A percentile compares a stretch with the other conserved stretches of the same genome.
Conservation (phyloP, 73 alveolate genomes). For the Paramecium caudatum region DNA sequence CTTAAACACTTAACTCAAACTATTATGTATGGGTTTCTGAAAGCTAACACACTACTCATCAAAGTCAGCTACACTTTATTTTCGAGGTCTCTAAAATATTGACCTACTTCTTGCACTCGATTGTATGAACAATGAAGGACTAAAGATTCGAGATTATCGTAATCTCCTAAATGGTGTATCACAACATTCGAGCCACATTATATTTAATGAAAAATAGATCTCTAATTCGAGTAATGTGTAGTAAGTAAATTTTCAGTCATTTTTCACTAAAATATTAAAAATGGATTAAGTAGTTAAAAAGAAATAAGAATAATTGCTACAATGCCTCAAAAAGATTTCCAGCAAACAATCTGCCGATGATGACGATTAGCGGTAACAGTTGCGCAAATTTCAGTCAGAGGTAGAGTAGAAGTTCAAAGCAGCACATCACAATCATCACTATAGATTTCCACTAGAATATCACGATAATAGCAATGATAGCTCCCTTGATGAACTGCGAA, state of each 20-base stretch:
- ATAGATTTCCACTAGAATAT: conserved; percentile 44
- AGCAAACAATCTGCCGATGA: conserved; percentile 28
- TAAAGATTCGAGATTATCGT: background rate
- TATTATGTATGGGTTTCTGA: too few relatives aligned
- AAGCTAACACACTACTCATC: too few relatives aligned
- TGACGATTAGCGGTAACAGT: conserved; percentile 23
- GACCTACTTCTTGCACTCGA: background rate
- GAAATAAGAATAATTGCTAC: conserved; percentile 36
- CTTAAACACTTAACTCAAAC: too few relatives aligned
- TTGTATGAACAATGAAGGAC: background rate
- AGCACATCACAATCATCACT: conserved; percentile 13
- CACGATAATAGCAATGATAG: background rate
- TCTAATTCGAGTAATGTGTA: too few relatives aligned
- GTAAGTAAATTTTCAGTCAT: background rate
- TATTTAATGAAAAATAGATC: too few relatives aligned
- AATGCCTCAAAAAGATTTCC: conserved; percentile 24
- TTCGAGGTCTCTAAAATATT: background rate
- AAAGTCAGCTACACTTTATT: too few relatives aligned
- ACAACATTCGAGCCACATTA: too few relatives aligned
- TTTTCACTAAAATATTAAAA: conserved; percentile 21
- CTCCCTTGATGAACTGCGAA: conserved; percentile 23
- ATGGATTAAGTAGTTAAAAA: conserved; percentile 56
- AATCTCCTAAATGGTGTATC: background rate
- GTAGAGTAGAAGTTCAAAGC: conserved; percentile 14
- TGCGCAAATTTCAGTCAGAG: conserved; percentile 7